Evolutionary conservation across 2,329 filamentous ascomycete species (phyloP).

Genomic region (Alternaria longipes): DNA sequence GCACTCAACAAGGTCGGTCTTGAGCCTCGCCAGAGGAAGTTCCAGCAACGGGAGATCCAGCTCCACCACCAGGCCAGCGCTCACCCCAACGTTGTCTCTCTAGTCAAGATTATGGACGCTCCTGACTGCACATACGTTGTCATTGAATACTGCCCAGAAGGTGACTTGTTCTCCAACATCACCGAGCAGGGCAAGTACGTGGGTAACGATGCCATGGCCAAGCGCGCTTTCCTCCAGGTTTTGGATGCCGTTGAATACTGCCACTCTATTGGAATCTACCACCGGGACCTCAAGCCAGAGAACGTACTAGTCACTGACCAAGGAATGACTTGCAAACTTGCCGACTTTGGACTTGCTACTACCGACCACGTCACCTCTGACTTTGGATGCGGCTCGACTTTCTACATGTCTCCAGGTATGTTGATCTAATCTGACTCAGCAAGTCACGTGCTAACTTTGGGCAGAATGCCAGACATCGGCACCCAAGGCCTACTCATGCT

Average conservation of each 20-base stretch:
- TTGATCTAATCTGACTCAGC: slow-evolving; percentile 33
- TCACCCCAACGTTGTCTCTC: slow-evolving; percentile 91
- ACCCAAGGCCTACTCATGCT: slow-evolving; percentile 76
- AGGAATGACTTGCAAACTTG: slow-evolving; percentile 90
- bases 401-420: slow-evolving; percentile 99
- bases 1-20: slow-evolving; percentile 93
- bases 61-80: slow-evolving; percentile 89
- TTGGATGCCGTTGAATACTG: slow-evolving; percentile 96
- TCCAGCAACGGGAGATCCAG: slow-evolving; percentile 92
- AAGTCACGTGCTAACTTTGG: slow-evolving; percentile 37
- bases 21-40: slow-evolving; percentile 85
- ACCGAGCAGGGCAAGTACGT: slow-evolving; percentile 94
- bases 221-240: slow-evolving; percentile 90
- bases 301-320: slow-evolving; percentile 93
- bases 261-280: slow-evolving; percentile 92
- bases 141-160: slow-evolving; percentile 95
- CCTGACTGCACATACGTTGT: slow-evolving; percentile 95
- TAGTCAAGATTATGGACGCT: slow-evolving; percentile 92
- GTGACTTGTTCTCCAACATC: slow-evolving; percentile 96
- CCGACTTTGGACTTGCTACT: slow-evolving; percentile 96
- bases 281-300: slow-evolving; percentile 97
- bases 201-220: slow-evolving; percentile 88
- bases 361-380: slow-evolving; percentile 85
- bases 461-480: slow-evolving; percentile 88
- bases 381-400: slow-evolving; percentile 97